Percentiles rank a stretch among this genome's conserved stretches.
Evolutionary conservation across 225 moss, liverwort and hornwort genomes (phyloP).

Genomic region (Sphagnum contortum): DNA sequence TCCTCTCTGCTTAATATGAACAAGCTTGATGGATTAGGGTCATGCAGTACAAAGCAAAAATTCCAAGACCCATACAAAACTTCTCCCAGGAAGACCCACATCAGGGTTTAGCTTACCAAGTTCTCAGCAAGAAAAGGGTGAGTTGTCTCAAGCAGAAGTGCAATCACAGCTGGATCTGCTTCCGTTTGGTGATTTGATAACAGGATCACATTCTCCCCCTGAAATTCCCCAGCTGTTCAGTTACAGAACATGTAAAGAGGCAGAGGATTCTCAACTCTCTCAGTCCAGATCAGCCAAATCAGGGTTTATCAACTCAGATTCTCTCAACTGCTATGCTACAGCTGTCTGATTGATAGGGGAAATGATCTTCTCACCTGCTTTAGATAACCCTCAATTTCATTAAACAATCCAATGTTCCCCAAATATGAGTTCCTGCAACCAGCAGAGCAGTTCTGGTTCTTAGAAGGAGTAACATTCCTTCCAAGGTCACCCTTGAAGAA

Average conservation of each 20-base stretch:
- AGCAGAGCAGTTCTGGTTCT: no score
- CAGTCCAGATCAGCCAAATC: background rate
- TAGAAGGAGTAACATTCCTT: background rate
- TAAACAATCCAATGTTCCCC: slow-evolving; percentile 62
- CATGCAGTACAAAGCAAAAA: background rate
- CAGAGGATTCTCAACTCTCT: background rate
- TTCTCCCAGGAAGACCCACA: background rate
- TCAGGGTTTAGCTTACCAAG: slow-evolving; percentile 35
- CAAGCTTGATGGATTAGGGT: background rate
- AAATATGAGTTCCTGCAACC: slow-evolving; percentile 72
- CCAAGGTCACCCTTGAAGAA: no score
- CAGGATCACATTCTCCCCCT: slow-evolving; percentile 89
- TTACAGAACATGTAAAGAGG: background rate
- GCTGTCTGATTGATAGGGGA: no score
- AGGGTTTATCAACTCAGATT: background rate
- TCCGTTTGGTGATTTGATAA: slow-evolving; percentile 95
- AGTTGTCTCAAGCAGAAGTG: slow-evolving; percentile 63
- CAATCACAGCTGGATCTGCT: slow-evolving; percentile 97
- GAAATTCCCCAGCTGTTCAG: slow-evolving; percentile 7
- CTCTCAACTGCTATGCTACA: no score
- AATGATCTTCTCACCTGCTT: slow-evolving; percentile 44
- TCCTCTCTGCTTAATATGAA: background rate
- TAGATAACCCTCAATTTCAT: slow-evolving; percentile 60
- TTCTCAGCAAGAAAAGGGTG: slow-evolving; percentile 83
- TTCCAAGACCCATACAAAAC: background rate